Evolutionary conservation across 768 basidiomycete genomes (phyloP).

Genomic region (Leccinum uliginosum): DNA sequence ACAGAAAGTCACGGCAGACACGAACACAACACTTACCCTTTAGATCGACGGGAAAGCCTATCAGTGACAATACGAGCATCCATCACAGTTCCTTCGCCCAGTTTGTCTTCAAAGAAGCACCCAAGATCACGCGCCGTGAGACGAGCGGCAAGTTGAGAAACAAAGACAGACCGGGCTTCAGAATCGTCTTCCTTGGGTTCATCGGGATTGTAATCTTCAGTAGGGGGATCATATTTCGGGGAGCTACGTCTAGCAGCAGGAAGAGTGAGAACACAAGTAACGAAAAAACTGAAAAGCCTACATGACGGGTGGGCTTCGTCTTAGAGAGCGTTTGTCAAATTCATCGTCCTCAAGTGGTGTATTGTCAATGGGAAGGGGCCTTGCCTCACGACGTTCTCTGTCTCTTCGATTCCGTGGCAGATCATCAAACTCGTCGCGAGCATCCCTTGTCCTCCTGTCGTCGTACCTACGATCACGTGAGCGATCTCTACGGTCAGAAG

Average conservation of each 20-base stretch:
- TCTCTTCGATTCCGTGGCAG: constrained; percentile 41
- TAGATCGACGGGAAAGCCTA: constrained; percentile 90
- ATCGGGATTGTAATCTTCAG: constrained; percentile 75
- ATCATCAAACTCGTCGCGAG: constrained; percentile 63
- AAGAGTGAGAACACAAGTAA: constrained; percentile 1
- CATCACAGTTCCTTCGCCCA: constrained; percentile 90
- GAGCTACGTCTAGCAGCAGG: constrained; percentile 53
- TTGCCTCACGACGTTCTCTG: constrained; percentile 39
- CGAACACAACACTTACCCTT: constrained; percentile 62
- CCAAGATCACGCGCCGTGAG: constrained; percentile 96
- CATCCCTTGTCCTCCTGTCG: constrained; percentile 40
- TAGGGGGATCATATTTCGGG: constrained; percentile 62
- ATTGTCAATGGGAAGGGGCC: constrained; percentile 40
- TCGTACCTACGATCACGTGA: constrained; percentile 57
- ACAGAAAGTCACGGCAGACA: neutral
- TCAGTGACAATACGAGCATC: constrained; percentile 97
- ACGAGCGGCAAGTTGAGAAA: constrained; percentile 95
- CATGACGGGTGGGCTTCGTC: constrained; percentile 39
- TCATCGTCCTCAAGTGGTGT: constrained; percentile 32
- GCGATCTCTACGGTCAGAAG: constrained; percentile 42
- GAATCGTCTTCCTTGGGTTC: constrained; percentile 95
- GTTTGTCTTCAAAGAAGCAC: constrained; percentile 97
- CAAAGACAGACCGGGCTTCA: constrained; percentile 97
- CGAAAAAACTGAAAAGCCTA: constrained; percentile 26
- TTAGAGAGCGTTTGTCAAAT: constrained; percentile 32